Evolutionary conservation across 2,329 filamentous ascomycete species (phyloP), one percentile per base, ranked within the genome.

Genomic region (Zymoseptoria brevis): DNA sequence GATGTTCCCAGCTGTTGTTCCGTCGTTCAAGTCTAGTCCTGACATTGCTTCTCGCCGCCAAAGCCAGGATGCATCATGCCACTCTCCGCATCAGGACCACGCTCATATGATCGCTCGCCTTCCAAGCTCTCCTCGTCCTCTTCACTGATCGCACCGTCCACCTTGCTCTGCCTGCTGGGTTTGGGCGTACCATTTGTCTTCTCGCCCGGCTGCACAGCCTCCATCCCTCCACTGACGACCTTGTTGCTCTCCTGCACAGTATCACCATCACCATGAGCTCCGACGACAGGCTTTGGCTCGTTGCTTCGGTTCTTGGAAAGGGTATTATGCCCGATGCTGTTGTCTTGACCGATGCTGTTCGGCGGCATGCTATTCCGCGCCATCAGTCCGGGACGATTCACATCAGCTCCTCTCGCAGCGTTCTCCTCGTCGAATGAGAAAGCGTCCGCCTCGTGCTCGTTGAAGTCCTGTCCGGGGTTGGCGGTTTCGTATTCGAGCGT

Each of bases 401-500:
- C 55, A 35, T 60, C 58, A 9, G 21, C 22, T 9, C 55, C 59
- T 2, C 53, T 58, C 4, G 58, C 56, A 11, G 73, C 71, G 30
- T 70, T 70, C 7, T 75, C 73, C 65, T 75, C 72, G 54, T 74
- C 70, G 11, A 69, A 69, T 21, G 69, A 49, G 55, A 72, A 72
- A 21, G 65, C 63, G 19, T 76, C 74, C 16, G 71, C 73, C 56
- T 75, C 74, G 24, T 72, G 73, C 26, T 76, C 77, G 67, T 79
- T 75, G 62, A 75, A 74, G 61, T 80, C 78, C 57, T 76, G 75
- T 50, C 74, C 75, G 2, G 77, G 77, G 61, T 79, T 80, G 52
- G 77, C 77, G 13, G 77, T 79, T 68, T 80, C 77, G 64, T 80
- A 80, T 65, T 80, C 77, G 29, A 80, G 72, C 19, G 72, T 57